A percentile compares a stretch with the other conserved stretches of the same genome.
These are phyloP conservation scores for Camellia japonica DNA, from an alignment of 148 eudicot genomes.

Conservation along the genomic window DNA sequence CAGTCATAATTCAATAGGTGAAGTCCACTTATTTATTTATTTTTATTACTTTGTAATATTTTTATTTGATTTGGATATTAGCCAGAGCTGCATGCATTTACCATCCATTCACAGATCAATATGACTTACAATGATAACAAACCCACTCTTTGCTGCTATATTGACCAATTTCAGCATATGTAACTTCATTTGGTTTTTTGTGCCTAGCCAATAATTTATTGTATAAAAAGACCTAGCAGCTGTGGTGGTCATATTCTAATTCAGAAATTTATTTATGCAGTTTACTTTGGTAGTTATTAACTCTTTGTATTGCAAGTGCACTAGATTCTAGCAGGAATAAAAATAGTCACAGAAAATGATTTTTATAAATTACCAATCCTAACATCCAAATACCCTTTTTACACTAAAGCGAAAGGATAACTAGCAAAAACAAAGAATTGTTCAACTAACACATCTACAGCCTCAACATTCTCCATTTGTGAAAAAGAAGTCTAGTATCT, in stretches of 20 bases:
- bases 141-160: neutral
- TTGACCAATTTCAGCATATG: neutral
- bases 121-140: neutral
- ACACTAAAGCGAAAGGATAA: constrained; percentile 5
- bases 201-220: neutral
- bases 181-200: neutral
- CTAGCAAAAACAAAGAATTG: neutral
- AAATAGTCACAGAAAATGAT: too few species aligned
- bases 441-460: neutral
- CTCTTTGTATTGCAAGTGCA: neutral
- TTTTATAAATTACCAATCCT: neutral
- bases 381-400: neutral
- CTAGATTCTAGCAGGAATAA: neutral
- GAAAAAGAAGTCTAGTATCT: too few species aligned
- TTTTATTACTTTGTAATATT: neutral
- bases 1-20: neutral
- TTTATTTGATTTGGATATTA: neutral
- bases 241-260: neutral
- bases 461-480: neutral
- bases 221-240: neutral
- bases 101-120: neutral
- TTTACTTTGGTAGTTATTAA: neutral
- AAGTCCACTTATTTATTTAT: neutral
- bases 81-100: neutral
- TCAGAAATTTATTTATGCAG: neutral